A percentile compares a stretch with the other conserved stretches of the same genome.
phyloP scores from a whole-genome alignment of 1,139 yeast genomes.

The Pichia sp. region DNA sequence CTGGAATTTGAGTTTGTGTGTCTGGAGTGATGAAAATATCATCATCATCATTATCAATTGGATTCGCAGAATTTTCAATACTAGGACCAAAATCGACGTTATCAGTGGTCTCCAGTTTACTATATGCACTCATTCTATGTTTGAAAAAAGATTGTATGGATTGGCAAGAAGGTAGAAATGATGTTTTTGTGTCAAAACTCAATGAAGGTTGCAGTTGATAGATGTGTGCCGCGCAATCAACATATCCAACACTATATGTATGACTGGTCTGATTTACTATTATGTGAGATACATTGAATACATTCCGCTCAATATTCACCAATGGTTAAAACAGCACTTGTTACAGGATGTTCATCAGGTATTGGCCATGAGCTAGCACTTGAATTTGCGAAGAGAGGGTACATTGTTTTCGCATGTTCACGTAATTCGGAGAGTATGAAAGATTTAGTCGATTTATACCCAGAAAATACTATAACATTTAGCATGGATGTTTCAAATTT shows the following conservation, averaged over 20 bases:
- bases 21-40: slow-evolving; percentile 33
- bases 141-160: neutral
- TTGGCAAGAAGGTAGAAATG: too few relatives aligned
- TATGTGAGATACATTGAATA: neutral
- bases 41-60: slow-evolving; percentile 25
- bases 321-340: slow-evolving; percentile 36
- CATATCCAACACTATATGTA: too few relatives aligned
- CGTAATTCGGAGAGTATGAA: slow-evolving; percentile 60
- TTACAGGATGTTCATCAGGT: slow-evolving; percentile 81
- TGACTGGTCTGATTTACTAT: too few relatives aligned
- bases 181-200: too few relatives aligned
- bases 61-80: slow-evolving; percentile 1
- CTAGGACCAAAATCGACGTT: slow-evolving; percentile 11
- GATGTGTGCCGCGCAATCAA: too few relatives aligned
- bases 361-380: slow-evolving; percentile 64
- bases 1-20: slow-evolving; percentile 10
- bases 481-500: slow-evolving; percentile 46
- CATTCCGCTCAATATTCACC: neutral
- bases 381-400: slow-evolving; percentile 58
- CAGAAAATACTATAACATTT: slow-evolving; percentile 15
- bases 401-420: slow-evolving; percentile 66
- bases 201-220: too few relatives aligned
- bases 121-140: slow-evolving; percentile 1
- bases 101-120: slow-evolving; percentile 11
- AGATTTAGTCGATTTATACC: slow-evolving; percentile 19